Evolutionary conservation across 176 grass and related monocot species (phyloP), one percentile per base, ranked within the genome.

Genomic region (Eragrostis curvula): DNA sequence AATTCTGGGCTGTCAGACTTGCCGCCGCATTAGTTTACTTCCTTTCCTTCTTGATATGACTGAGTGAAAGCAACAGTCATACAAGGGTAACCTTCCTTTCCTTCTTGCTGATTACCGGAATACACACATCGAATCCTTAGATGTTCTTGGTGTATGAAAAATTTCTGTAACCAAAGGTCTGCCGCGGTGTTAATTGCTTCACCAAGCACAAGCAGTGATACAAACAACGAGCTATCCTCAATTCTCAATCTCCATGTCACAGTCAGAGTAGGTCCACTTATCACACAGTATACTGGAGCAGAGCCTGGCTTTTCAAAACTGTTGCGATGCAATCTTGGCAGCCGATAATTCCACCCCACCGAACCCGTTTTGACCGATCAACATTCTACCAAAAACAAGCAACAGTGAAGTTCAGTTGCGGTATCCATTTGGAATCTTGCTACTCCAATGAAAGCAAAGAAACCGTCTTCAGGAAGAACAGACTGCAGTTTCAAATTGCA

Each of bases 351-450:
- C 49, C 42, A 67, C 39, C 74, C 24, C 36, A 80, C 74, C 25
- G 3, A 27, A 67, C 59, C 48, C 72, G 20, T 23, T 23, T 57
- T 67, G 81, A 58, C 67, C 65, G 12, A 63, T 42, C 80, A 36
- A 27, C 14, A 45, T 46, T 9, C 44, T 15, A 61, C 18, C 9
- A 7, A 41, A 41, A 61, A 29, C 40, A 47, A 18, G 12, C 39
- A 44, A 2, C 25, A 44, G 28, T n/a, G 9, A 23, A 12, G 62
- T 30, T 85, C 74, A 61, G 18, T 60, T 5, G 23, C 12, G 10
- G 44, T 64, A 9, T 15, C 58, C 73, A 61, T 72, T 18, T 79
- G n/a, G 68, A 74, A 79, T 42, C 50, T 79, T 79, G 59, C 81
- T 23, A 49, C 43, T 56, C 27, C 59, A 42, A 28, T 48, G 24